A percentile compares a stretch with the other conserved stretches of the same genome.
These are phyloP conservation scores for Epichloe gansuensis DNA, from an alignment of 2,329 filamentous ascomycete species.

Conservation along the genomic window DNA sequence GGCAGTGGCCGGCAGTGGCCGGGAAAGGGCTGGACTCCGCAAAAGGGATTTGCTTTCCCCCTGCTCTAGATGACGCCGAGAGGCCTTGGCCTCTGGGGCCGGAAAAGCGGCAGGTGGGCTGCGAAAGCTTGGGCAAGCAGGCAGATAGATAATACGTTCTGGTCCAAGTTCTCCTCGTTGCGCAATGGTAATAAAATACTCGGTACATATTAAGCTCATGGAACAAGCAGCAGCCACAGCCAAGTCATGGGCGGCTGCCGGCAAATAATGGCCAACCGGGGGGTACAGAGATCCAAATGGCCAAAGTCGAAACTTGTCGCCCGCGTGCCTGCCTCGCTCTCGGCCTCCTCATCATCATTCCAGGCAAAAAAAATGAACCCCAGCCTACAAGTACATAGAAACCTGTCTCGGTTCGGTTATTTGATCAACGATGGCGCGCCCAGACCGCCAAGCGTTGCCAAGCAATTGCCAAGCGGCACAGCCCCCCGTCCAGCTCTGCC, in stretches of 20 bases:
- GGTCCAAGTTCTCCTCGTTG: neutral
- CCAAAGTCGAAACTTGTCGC: no score
- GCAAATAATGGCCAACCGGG: neutral
- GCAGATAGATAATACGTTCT: neutral
- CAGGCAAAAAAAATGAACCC: neutral
- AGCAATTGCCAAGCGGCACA: conserved; percentile 3
- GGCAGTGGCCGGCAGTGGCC: neutral
- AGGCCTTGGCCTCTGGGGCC: conserved; percentile 2
- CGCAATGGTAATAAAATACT: no score
- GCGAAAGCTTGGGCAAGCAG: neutral
- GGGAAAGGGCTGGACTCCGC: no score
- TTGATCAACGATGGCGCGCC: neutral
- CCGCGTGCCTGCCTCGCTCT: no score
- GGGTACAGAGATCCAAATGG: no score
- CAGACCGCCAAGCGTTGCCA: conserved; percentile 4
- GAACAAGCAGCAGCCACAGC: conserved; percentile 1
- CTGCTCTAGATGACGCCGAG: neutral
- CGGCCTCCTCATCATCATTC: neutral
- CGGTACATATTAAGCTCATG: neutral
- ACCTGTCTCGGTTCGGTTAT: neutral
- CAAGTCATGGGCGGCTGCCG: neutral
- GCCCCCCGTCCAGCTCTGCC: neutral
- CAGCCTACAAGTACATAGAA: neutral
- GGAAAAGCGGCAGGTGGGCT: conserved; percentile 2
- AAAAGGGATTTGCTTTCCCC: neutral